Percentiles rank a stretch among this genome's conserved stretches.
These are phyloP conservation scores for Paecilomyces sp. DNA, from an alignment of 2,329 filamentous ascomycete species.

Conservation along the genomic window DNA sequence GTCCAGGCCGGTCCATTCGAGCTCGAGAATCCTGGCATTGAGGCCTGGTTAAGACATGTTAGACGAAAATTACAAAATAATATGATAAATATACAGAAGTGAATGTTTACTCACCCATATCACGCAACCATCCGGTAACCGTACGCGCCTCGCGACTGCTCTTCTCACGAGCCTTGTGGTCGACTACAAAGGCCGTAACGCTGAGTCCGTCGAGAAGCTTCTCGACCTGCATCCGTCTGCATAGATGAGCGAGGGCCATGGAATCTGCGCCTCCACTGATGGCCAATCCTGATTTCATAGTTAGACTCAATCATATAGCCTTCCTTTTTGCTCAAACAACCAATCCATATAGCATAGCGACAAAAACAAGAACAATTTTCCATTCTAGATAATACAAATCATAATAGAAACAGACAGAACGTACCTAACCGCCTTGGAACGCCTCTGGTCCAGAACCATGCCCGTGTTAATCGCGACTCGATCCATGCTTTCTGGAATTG, in stretches of 20 bases:
- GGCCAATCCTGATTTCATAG: slow-evolving; percentile 54
- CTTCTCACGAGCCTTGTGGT: slow-evolving; percentile 51
- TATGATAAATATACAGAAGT: background rate
- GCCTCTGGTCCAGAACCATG: slow-evolving; percentile 5
- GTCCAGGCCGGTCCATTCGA: slow-evolving; percentile 45
- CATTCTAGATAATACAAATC: background rate
- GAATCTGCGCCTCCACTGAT: slow-evolving; percentile 93
- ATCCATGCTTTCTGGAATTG: slow-evolving; percentile 23
- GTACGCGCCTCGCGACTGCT: slow-evolving; percentile 49
- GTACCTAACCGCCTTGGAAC: slow-evolving; percentile 20
- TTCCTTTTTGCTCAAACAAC: too few relatives aligned
- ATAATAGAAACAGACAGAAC: slow-evolving; percentile 1
- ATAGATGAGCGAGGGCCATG: slow-evolving; percentile 85
- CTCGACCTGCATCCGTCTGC: slow-evolving; percentile 41
- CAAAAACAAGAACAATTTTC: background rate
- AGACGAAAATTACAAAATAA: slow-evolving; percentile 1
- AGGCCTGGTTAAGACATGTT: slow-evolving; percentile 17
- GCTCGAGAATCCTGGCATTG: slow-evolving; percentile 27
- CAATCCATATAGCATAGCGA: too few relatives aligned
- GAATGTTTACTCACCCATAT: slow-evolving; percentile 33
- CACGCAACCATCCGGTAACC: slow-evolving; percentile 40
- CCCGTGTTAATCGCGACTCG: slow-evolving; percentile 7
- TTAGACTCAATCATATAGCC: background rate
- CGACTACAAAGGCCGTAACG: slow-evolving; percentile 53
- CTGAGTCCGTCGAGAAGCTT: slow-evolving; percentile 14